These are phyloP conservation scores for Erythrophleum fordii DNA, from an alignment of 306 rosid genomes.

Conservation along the genomic window DNA sequence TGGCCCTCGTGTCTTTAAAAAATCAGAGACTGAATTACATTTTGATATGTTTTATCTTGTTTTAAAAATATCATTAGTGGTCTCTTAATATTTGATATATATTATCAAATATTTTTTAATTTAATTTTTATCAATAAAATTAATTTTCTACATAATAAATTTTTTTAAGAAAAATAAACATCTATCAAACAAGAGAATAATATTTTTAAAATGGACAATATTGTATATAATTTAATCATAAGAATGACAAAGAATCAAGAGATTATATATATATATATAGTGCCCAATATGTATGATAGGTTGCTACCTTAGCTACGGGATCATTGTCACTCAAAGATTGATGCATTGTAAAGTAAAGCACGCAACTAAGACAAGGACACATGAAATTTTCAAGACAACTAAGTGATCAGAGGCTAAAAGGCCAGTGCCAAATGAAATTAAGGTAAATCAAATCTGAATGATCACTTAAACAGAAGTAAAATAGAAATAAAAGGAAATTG, in stretches of 20 bases:
- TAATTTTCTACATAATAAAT: too few species aligned
- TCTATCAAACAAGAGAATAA: too few species aligned
- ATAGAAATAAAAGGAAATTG: background rate
- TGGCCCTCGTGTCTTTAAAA: too few species aligned
- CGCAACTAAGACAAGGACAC: background rate
- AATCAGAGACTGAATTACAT: too few species aligned
- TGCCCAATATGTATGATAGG: background rate
- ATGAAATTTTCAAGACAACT: too few species aligned
- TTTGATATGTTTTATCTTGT: too few species aligned
- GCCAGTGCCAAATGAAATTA: background rate
- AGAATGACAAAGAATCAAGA: background rate
- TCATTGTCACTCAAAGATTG: background rate
- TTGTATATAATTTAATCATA: background rate
- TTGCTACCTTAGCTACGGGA: background rate
- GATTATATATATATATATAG: background rate
- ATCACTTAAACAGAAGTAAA: background rate
- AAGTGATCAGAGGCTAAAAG: background rate
- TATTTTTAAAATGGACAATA: background rate
- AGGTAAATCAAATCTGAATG: too few species aligned
- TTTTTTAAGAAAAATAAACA: too few species aligned
- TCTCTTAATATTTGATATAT: too few species aligned
- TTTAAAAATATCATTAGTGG: too few species aligned
- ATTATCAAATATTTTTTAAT: too few species aligned
- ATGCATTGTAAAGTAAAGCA: background rate
- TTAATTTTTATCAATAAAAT: too few species aligned